phyloP scores from a whole-genome alignment of 495 filamentous ascomycete genomes.

The Penicillium ochrochloron region DNA sequence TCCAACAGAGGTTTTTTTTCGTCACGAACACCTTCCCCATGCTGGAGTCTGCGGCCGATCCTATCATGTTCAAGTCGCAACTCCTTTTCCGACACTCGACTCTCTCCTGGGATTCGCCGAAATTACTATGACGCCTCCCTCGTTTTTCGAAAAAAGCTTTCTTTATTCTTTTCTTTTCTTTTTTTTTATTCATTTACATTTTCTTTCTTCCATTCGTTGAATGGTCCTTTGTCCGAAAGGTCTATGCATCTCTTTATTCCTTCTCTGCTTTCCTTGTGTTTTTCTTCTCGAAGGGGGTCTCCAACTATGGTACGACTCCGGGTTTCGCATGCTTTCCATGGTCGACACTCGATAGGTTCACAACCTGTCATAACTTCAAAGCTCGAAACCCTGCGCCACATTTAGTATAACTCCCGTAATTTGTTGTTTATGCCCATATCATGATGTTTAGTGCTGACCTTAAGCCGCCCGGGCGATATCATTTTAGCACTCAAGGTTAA shows the following conservation, averaged over 20 bases:
- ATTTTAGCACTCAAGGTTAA: neutral
- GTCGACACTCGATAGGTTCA: constrained; percentile 3
- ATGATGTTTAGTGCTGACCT: neutral
- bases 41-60: constrained; percentile 16
- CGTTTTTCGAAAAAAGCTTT: constrained; percentile 4
- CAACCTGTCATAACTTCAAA: neutral
- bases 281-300: neutral
- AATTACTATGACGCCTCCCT: constrained; percentile 11
- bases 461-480: neutral
- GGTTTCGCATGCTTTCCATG: constrained; percentile 14
- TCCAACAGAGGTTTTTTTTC: constrained; percentile 12
- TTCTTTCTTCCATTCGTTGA: neutral
- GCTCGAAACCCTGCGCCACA: neutral
- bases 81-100: constrained; percentile 10
- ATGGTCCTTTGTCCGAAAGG: constrained; percentile 11
- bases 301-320: constrained; percentile 7
- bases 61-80: constrained; percentile 9
- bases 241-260: neutral
- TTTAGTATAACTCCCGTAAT: neutral
- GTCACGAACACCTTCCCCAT: constrained; percentile 34
- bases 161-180: constrained; percentile 13
- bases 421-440: neutral
- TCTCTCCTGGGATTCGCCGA: constrained; percentile 2
- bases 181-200: constrained; percentile 5
- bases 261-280: neutral